These are phyloP conservation scores for Cladosporium sp. DNA, from an alignment of 2,329 filamentous ascomycete species.

Conservation along the genomic window DNA sequence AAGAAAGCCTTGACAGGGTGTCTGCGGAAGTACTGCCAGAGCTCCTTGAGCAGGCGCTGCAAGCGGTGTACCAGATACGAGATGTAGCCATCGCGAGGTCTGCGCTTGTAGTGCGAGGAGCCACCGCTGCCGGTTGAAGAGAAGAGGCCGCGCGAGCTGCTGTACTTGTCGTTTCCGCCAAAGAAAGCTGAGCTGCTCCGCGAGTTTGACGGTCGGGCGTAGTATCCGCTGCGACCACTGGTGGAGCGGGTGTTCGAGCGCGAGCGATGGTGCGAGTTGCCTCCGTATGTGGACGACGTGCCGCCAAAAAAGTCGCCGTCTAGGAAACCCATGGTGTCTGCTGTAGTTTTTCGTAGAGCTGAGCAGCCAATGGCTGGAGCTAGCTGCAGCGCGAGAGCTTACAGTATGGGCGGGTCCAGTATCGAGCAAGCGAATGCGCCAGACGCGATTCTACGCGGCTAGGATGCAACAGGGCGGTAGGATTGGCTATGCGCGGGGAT, in stretches of 20 bases:
- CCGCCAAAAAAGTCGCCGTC: conserved; percentile 19
- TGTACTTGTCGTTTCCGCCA: conserved; percentile 11
- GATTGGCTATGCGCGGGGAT: neutral
- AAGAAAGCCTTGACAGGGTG: conserved; percentile 89
- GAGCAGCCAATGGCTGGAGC: conserved; percentile 6
- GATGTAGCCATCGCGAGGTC: conserved; percentile 74
- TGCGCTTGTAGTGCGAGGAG: conserved; percentile 70
- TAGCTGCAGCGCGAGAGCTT: conserved; percentile 11
- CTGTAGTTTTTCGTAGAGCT: neutral
- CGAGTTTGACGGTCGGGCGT: conserved; percentile 21
- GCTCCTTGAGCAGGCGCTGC: conserved; percentile 72
- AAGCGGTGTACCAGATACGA: conserved; percentile 69
- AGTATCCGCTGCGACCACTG: conserved; percentile 22
- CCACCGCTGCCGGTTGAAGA: conserved; percentile 33
- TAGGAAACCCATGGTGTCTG: conserved; percentile 28
- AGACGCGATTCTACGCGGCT: neutral
- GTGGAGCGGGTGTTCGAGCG: conserved; percentile 16
- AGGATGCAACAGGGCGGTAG: neutral
- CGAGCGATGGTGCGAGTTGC: conserved; percentile 20
- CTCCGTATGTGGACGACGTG: conserved; percentile 25
- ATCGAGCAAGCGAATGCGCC: neutral
- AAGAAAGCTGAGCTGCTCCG: conserved; percentile 19
- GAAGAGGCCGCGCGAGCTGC: conserved; percentile 26
- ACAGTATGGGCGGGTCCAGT: neutral
- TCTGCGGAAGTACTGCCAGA: conserved; percentile 74